Conservation (phyloP, 305 asterid species). For the Fraxinus floribunda region DNA sequence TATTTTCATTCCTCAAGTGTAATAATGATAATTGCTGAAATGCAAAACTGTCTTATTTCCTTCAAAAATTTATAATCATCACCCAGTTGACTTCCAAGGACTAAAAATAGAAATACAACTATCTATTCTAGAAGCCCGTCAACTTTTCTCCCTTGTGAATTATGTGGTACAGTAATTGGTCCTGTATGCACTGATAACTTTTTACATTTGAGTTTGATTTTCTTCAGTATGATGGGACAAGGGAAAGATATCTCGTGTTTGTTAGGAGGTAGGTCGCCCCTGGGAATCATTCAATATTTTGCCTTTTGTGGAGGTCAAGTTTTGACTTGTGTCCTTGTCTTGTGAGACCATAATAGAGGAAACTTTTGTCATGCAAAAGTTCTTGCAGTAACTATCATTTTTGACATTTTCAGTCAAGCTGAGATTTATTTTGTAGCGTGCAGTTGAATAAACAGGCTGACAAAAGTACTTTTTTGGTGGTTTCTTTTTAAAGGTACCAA, state of each 20-base stretch:
- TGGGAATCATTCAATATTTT: not conserved
- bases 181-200: not conserved
- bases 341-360: not conserved
- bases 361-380: not conserved
- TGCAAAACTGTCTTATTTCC: not conserved
- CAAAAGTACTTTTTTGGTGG: slow-evolving; percentile 9
- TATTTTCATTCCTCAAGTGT: not conserved
- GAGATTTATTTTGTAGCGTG: slow-evolving; percentile 1
- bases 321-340: not conserved
- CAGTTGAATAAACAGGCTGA: slow-evolving; percentile 18
- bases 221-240: not conserved
- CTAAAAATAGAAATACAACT: not conserved
- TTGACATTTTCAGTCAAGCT: slow-evolving; percentile 9
- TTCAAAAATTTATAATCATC: not conserved
- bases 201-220: not conserved
- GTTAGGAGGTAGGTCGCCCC: not conserved
- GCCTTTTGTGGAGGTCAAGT: not conserved
- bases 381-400: not conserved
- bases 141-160: not conserved
- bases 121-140: not conserved
- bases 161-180: not conserved
- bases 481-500: slow-evolving; percentile 68
- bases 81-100: not conserved
- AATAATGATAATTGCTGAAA: not conserved
- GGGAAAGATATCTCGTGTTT: not conserved